Base-by-base conservation (phyloP, 2,329 filamentous ascomycete genomes). In the Trichoderma sp. region DNA sequence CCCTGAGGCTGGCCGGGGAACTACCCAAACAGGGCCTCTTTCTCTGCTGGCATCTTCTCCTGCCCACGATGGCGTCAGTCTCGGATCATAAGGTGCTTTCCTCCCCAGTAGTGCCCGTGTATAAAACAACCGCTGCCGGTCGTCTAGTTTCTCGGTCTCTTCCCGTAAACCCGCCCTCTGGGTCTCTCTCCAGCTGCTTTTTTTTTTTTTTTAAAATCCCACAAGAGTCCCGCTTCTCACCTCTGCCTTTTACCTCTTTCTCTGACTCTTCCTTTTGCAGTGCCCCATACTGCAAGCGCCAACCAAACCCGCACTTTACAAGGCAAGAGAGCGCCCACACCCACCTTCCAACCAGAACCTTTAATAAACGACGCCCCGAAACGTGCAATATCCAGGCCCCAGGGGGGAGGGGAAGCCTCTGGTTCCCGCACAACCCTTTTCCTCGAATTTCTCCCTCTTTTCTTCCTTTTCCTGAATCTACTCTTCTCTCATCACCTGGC, bases 31-130 rank as follows among this genome's bases (percentile, higher is more conserved):
- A 27, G 27, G 50, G 50, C 34, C 19, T 39, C 50, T n/a, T 39
- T 52, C 32, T 29, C 25, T 52, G 10, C 17, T 39, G 29, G 29
- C 7, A 29, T 48, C 17, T 5, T 5, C 10, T 54, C 25, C 39
- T 59, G 54, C 64, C 45, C 54, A 59, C 64, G 64, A 59, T 66
- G 64, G 64, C 64, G 64, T 66, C 64, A 66, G 53, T 66, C 64
- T 59, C 54, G 54, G 45, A 59, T 66, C 64, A 66, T 66, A 17
- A 59, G 27, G 27, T 25, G 19, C 3, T 35, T 56, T 22, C 42
- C 58, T 42, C 27, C 52, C 52, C n/a, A 39, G 12, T 53, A 45
- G 61, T 57, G 61, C 52, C 61, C 32, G 39, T 66, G 25, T 66
- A 66, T 58, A 66, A 58, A 63, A 35, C n/a, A 8, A 52, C 25